Conservation (phyloP, 495 filamentous ascomycete species). For the Penicillium fimorum region DNA sequence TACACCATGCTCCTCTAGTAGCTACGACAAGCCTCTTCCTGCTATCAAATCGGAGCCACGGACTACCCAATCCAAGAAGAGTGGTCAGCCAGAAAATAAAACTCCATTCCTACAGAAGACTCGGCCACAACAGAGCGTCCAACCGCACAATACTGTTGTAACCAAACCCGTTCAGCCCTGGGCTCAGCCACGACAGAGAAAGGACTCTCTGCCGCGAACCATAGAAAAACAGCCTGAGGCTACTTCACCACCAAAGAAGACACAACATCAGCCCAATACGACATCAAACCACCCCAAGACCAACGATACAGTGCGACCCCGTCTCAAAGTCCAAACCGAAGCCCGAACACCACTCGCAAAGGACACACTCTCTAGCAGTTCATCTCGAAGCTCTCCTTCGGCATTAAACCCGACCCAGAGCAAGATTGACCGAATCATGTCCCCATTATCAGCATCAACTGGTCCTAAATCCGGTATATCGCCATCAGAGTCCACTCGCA, state of each 20-base stretch:
- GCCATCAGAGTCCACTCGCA: conserved; percentile 13
- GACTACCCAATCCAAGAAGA: background rate
- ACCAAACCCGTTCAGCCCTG: background rate
- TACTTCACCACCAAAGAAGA: background rate
- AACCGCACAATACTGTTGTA: background rate
- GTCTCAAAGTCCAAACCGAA: conserved; percentile 4
- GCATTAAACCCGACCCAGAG: conserved; percentile 12
- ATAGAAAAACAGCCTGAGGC: background rate
- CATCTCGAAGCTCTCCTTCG: conserved; percentile 16
- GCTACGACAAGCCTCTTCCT: conserved; percentile 26
- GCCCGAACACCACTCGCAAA: conserved; percentile 13
- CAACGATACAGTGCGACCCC: background rate
- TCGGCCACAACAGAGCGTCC: background rate
- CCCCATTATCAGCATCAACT: conserved; percentile 19
- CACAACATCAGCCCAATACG: background rate
- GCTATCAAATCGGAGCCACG: conserved; percentile 19
- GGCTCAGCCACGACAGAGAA: background rate
- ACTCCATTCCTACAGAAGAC: background rate
- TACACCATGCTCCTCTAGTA: conserved; percentile 21
- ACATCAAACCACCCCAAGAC: background rate
- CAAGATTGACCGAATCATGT: conserved; percentile 17
- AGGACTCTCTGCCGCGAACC: conserved; percentile 3
- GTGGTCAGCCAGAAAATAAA: background rate
- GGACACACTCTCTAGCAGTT: conserved; percentile 11
- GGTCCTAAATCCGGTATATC: conserved; percentile 10